A percentile compares a stretch with the other conserved stretches of the same genome.
Conservation (phyloP, 768 basidiomycete genomes). For the Collybiopsis luxurians region DNA sequence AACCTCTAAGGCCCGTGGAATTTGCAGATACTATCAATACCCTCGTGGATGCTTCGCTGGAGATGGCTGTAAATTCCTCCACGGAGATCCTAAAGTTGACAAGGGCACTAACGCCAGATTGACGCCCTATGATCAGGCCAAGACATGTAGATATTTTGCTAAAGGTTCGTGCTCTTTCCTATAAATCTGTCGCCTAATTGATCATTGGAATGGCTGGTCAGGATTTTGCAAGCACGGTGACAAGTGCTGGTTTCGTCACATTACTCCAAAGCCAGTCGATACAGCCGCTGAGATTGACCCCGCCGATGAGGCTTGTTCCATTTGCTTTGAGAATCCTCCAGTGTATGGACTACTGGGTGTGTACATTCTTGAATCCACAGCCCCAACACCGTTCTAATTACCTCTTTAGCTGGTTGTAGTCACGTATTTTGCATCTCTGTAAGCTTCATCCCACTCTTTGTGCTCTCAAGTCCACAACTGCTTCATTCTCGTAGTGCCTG, state of each 20-base stretch:
- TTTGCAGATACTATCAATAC: conserved; percentile 65
- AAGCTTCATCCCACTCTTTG: conserved; percentile 18
- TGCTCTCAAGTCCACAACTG: neutral
- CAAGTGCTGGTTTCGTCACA: conserved; percentile 75
- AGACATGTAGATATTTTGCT: conserved; percentile 65
- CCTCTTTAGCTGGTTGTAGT: conserved; percentile 57
- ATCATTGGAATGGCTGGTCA: conserved; percentile 20
- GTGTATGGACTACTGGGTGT: conserved; percentile 69
- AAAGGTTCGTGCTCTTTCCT: conserved; percentile 40
- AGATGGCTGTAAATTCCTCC: conserved; percentile 73
- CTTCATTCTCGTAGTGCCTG: conserved; percentile 55
- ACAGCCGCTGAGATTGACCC: conserved; percentile 24
- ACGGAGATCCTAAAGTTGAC: conserved; percentile 38
- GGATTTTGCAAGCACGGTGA: conserved; percentile 73
- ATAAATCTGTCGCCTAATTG: neutral
- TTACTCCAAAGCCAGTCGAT: conserved; percentile 17
- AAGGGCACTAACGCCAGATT: conserved; percentile 33
- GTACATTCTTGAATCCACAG: conserved; percentile 12
- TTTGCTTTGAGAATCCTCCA: conserved; percentile 72
- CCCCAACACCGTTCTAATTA: conserved; percentile 6
- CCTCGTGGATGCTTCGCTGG: conserved; percentile 70
- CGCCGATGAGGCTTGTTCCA: conserved; percentile 58
- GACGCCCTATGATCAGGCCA: conserved; percentile 70
- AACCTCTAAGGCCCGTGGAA: conserved; percentile 69
- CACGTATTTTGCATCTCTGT: conserved; percentile 79